Percentiles rank a stretch among this genome's conserved stretches.
Conservation (phyloP, 75 land plant species). For the Cunninghamia lanceolata region DNA sequence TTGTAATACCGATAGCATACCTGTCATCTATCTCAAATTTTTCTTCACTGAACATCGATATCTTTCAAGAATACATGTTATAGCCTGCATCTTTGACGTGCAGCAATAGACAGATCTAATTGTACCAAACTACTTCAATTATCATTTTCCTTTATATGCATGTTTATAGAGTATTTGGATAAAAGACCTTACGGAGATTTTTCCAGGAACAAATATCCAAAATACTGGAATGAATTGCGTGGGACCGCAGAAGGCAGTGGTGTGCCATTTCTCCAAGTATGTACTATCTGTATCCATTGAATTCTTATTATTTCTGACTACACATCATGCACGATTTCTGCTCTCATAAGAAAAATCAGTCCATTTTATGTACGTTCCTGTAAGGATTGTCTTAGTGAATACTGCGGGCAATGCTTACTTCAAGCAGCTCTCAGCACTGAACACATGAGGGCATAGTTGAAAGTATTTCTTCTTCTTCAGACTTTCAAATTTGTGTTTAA, state of each 20-base stretch:
- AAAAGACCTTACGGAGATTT: neutral
- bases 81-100: neutral
- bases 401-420: neutral
- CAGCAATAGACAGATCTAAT: neutral
- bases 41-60: neutral
- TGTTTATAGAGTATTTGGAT: neutral
- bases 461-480: neutral
- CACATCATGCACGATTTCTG: neutral
- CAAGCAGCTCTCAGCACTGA: neutral
- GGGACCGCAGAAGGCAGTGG: slow-evolving; percentile 89
- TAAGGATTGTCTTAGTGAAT: neutral
- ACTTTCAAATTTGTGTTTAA: neutral
- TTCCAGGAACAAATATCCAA: slow-evolving; percentile 52
- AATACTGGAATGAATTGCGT: slow-evolving; percentile 75
- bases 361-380: neutral
- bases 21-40: neutral
- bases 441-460: neutral
- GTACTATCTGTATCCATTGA: neutral
- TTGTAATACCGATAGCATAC: neutral
- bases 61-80: neutral
- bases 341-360: neutral
- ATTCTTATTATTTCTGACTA: neutral
- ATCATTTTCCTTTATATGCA: neutral
- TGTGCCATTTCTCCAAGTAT: slow-evolving; percentile 68
- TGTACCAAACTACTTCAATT: neutral